Evolutionary conservation across 352 stramenopile genomes (phyloP), one percentile per base, ranked within the genome.

Genomic region (Pythium guiyangense): DNA sequence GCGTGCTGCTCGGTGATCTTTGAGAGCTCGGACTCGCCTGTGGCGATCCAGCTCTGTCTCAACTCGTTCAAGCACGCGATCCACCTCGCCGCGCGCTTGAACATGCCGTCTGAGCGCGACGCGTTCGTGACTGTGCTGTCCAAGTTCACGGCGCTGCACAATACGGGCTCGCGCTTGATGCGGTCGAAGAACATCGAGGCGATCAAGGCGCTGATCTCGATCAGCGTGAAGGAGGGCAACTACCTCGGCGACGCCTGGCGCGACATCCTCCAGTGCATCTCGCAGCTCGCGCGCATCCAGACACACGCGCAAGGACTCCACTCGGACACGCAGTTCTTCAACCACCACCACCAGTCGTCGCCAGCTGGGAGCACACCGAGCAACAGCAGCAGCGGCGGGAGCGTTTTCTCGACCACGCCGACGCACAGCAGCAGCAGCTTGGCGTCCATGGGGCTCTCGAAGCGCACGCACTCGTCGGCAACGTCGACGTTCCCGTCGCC

Each of bases 181-280:
- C 94, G 96, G 20, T 80, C 83, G 17, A 99, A 99, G 76, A 97
- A 99, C 73, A 97, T 99, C 57, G 94, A 98, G 51, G 97, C 94
- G 40, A 97, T 99, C 67, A 92, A 97, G 56, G 96, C 97, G 45
- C 74, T 99, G 4, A 87, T 99, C 20, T 96, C 84, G 12, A 97
- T 99, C 67, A 97, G 96, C 10, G 84, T 98, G 11, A 96, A 97
- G 60, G 96, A 99, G 66, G 96, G 96, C 42, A 97, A 99, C 69
- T 97, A 97, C 64, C 77, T 99, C 14, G 91, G 90, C 25, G 96
- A 98, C 60, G 97, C 91, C 45, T 99, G 98, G 98, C 79, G 84
- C 34, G 84, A 94, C 35, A 96, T 99, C 52, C 68, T 99, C 25
- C 94, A 97, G 62, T 98, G 93, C 62, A 96, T 99, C 55, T 99